Evolutionary conservation across 257 asterid genomes (phyloP), one percentile per base, ranked within the genome.

Genomic region (Eustoma russellianum): DNA sequence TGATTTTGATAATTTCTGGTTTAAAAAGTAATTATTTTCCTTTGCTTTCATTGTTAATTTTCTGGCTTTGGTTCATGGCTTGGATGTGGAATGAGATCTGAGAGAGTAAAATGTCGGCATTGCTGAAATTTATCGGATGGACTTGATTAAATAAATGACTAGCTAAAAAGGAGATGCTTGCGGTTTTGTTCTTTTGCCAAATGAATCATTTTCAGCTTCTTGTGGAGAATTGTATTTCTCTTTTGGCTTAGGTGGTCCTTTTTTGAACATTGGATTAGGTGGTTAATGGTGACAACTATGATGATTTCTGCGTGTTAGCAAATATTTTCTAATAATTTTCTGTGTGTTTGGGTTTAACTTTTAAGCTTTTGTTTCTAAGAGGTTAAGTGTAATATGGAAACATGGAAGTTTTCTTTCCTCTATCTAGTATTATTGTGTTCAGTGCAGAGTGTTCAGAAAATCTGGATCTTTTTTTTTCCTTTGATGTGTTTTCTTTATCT

Each of bases 51-150:
- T 24, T 48, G 24, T 24, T 30, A 24, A 10, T 18, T 50, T 11
- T 38, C 14, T 49, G 34, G 44, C 11, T 17, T 55, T 46, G 48
- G 54, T 48, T 64, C 45, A 50, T 14, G 61, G 46, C 46, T 55
- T 46, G 50, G 18, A 59, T 30, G 24, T 52, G 43, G 17, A 41
- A 65, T 44, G 71, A 74, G 80, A 74, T 74, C 77, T 56, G 72
- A 60, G 51, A 46, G 46, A 15, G 3, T 4, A 43, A 46, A 41
- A 41, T 46, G 33, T 9, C 56, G 63, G 60, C 80, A 70, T 66
- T 74, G 68, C 57, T 63, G 63, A 48, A 59, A 17, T 33, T 56
- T 11, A 56, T 18, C 0, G 45, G 28, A n/a, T 30, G 18, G 19
- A 40, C 8, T 12, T 49, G 51, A 49, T 35, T 63, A 11, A 12